phyloP scores from a whole-genome alignment of 2,329 filamentous ascomycete species.

The Didymella segeticola region DNA sequence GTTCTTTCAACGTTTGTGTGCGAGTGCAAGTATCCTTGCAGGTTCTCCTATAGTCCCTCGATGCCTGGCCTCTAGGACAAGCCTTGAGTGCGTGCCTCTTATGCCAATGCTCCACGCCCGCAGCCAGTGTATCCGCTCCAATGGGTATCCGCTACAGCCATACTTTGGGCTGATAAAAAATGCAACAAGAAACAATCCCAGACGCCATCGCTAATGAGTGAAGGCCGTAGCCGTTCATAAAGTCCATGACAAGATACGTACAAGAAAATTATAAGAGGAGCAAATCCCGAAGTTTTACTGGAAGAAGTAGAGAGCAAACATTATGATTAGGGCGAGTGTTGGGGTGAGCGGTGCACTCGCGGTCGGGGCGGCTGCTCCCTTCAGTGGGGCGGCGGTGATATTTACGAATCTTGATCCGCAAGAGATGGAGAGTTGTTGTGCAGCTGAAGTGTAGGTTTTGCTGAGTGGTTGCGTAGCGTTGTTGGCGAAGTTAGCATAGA shows the following conservation, averaged over 20 bases:
- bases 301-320: conserved; percentile 45
- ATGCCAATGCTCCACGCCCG: conserved; percentile 16
- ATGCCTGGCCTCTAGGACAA: background rate
- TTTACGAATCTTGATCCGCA: conserved; percentile 65
- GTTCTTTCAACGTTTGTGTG: too few relatives aligned
- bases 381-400: conserved; percentile 54
- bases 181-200: conserved; percentile 27
- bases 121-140: conserved; percentile 13
- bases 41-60: background rate
- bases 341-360: conserved; percentile 35
- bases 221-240: conserved; percentile 29
- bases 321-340: conserved; percentile 42
- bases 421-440: conserved; percentile 72
- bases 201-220: conserved; percentile 48
- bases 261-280: conserved; percentile 24
- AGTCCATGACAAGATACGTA: conserved; percentile 25
- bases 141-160: conserved; percentile 29
- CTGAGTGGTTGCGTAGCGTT: conserved; percentile 72
- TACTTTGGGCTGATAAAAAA: conserved; percentile 10
- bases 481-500: conserved; percentile 74
- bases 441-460: conserved; percentile 73
- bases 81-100: conserved; percentile 1
- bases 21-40: background rate
- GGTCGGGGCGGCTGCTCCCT: conserved; percentile 35
- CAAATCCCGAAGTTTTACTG: conserved; percentile 27